These are phyloP conservation scores for Guyanaporus albipodus DNA, from an alignment of 768 basidiomycete genomes.

Conservation along the genomic window DNA sequence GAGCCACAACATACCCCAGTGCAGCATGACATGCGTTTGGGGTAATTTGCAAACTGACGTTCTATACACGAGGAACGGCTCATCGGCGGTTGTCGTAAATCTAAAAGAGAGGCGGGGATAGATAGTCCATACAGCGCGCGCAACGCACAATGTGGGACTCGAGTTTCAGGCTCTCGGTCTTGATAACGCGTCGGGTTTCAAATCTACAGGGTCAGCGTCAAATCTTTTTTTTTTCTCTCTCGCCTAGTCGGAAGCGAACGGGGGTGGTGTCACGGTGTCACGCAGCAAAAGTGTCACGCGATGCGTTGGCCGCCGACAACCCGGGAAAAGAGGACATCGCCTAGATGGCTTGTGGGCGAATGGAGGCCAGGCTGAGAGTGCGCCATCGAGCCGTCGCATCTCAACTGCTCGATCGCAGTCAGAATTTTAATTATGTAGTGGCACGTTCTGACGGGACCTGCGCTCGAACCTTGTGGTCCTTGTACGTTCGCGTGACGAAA, in stretches of 20 bases:
- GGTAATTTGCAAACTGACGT: conserved; percentile 17
- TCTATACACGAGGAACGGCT: conserved; percentile 12
- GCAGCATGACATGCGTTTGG: conserved; percentile 5
- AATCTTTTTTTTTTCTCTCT: conserved; percentile 4
- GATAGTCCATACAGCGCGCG: conserved; percentile 10
- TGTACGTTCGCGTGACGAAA: conserved; percentile 13
- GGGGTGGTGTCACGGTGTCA: no score
- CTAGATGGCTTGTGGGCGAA: background rate
- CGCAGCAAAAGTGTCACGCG: no score
- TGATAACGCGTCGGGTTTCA: conserved; percentile 16
- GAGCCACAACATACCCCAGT: background rate
- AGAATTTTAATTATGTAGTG: conserved; percentile 1
- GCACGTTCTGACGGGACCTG: background rate
- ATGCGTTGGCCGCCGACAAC: background rate
- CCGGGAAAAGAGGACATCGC: background rate
- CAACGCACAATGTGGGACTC: background rate
- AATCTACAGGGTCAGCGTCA: conserved; percentile 9
- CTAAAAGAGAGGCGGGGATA: background rate
- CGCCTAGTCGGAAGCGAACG: conserved; percentile 24
- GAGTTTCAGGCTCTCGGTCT: conserved; percentile 15
- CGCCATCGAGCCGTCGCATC: background rate
- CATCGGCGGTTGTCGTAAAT: no score
- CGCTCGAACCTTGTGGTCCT: conserved; percentile 3
- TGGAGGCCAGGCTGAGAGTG: background rate
- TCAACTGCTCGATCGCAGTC: conserved; percentile 1